Conservation (phyloP, 306 rosid species). For the Begonia loranthoides region DNA sequence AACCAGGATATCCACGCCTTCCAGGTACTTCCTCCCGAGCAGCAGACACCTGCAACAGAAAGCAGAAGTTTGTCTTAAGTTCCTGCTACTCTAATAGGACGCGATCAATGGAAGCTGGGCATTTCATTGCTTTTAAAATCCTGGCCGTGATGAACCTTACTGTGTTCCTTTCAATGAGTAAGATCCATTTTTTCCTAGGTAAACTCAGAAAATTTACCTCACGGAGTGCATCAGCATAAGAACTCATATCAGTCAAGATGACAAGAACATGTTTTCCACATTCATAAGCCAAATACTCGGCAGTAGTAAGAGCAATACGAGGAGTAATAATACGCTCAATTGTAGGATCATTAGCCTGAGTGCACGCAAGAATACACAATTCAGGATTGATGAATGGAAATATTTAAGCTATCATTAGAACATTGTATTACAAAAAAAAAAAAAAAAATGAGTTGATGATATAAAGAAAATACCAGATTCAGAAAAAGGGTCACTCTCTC, state of each 20-base stretch:
- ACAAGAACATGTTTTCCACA: conserved; percentile 98
- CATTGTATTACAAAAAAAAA: no score
- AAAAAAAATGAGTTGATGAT: no score
- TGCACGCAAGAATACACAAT: conserved; percentile 3
- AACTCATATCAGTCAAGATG: conserved; percentile 95
- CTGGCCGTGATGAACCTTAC: background rate
- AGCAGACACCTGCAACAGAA: conserved; percentile 62
- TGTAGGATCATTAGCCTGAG: conserved; percentile 93
- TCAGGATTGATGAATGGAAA: background rate
- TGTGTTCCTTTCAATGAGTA: background rate
- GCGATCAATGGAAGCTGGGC: no score
- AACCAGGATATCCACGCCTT: conserved; percentile 98
- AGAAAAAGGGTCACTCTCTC: conserved; percentile 97
- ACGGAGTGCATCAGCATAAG: conserved; percentile 97
- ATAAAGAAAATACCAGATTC: conserved; percentile 48
- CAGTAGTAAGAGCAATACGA: conserved; percentile 96
- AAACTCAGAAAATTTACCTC: conserved; percentile 37
- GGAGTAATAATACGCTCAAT: conserved; percentile 97
- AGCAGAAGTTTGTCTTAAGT: background rate
- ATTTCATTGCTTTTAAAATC: no score
- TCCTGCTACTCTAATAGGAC: background rate
- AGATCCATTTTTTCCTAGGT: background rate
- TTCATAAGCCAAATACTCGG: conserved; percentile 90
- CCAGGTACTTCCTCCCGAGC: conserved; percentile 98
- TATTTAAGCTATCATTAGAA: no score